Base-by-base conservation (phyloP, 805 yeast genomes). In the Metschnikowia baotianmanensis region DNA sequence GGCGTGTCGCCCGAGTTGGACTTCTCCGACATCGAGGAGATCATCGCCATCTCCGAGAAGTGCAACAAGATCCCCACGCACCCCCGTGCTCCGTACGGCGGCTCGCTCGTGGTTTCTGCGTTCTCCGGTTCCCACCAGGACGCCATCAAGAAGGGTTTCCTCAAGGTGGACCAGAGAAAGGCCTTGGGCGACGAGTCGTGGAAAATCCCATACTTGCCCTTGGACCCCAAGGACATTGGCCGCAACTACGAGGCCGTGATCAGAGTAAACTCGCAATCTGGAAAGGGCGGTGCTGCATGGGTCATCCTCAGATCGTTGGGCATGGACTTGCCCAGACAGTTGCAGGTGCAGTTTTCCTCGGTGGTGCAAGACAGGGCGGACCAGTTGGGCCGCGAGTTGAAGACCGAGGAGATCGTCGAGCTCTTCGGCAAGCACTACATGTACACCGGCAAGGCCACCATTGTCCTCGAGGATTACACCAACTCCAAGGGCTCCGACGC, bases 221-320 rank as follows among this genome's bases (percentile, higher is more conserved):
- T 83, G 61, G 91, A 83, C 68, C 91, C 91, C 53, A 73, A 80
- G 63, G 91, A 83, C 61, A 79, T 83, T 52, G 91, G 91, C 42
- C 74, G 88, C 70, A 82, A 75, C 52, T 83, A 83, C 61, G 91
- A 83, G 67, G 90, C 89, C 40, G 86, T 83, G 43, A 83, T 83
- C 58, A 74, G 91, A 71, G 90, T 83, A 55, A 83, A 83, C 67
- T 83, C 91, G 17, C 91, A 83, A 67, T 80, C 87, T n/a, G 91
- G 91, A 62, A 83, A 83, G 63, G 91, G 91, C 58, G 91, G 91
- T 63, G 87, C 90, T 33, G 87, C 90, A 17, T 83, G 91, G 91
- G 79, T 83, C 42, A 73, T 83, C 47, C 74, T 82, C 56, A 74
- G 86, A 65, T 69, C 84, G 23, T 65, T 82, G 52, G 89, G 86